phyloP scores from a whole-genome alignment of 805 yeast genomes.

The Lachancea lanzarotensis region DNA sequence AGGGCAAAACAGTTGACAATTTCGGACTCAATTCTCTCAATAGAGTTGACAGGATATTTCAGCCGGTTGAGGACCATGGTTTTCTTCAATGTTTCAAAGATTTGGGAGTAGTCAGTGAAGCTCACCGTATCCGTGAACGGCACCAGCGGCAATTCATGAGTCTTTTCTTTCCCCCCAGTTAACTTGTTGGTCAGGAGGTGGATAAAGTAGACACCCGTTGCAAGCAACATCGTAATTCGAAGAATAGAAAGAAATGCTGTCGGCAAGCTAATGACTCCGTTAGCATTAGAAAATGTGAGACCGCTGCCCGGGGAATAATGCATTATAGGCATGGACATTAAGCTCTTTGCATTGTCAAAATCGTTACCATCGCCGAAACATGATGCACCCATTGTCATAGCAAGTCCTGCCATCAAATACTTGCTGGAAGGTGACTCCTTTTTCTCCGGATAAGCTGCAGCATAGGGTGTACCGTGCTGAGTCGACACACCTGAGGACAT shows the following conservation, averaged over 20 bases:
- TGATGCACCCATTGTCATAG: constrained; percentile 57
- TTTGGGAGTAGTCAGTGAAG: constrained; percentile 10
- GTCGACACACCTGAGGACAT: background rate
- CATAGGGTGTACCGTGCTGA: constrained; percentile 5
- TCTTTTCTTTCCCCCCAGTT: constrained; percentile 2
- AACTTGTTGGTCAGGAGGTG: constrained; percentile 13
- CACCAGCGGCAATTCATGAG: constrained; percentile 6
- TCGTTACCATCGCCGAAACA: constrained; percentile 46
- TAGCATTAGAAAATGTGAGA: constrained; percentile 17
- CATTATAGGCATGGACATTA: constrained; percentile 43
- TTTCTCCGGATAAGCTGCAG: constrained; percentile 9
- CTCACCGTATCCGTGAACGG: constrained; percentile 13
- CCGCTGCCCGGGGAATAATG: constrained; percentile 23
- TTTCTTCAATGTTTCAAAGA: constrained; percentile 16
- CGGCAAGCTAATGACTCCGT: constrained; percentile 24
- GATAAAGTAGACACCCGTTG: constrained; percentile 24
- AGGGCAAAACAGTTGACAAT: constrained; percentile 22
- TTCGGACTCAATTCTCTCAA: constrained; percentile 19
- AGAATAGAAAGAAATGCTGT: constrained; percentile 26
- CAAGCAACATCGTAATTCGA: constrained; percentile 24
- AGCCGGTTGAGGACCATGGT: constrained; percentile 16
- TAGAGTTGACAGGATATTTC: constrained; percentile 15
- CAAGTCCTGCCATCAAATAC: constrained; percentile 56
- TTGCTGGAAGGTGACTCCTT: constrained; percentile 36
- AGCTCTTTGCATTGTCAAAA: constrained; percentile 36